Evolutionary conservation across 768 basidiomycete species (phyloP), one percentile per base, ranked within the genome.

Genomic region (Boletus huronensis): DNA sequence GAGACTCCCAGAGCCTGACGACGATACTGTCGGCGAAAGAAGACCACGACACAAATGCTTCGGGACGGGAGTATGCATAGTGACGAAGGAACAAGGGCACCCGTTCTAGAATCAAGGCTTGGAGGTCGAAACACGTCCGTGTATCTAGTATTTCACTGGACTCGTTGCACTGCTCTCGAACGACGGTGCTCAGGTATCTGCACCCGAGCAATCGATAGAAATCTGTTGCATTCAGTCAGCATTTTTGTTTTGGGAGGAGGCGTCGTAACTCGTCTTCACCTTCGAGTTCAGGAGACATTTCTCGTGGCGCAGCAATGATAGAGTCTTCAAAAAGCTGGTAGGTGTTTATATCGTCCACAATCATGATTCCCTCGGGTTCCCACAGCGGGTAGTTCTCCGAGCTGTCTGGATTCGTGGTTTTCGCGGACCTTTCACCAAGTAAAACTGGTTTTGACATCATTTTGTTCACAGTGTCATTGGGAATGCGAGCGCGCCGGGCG

Each of bases 281-380:
- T 83, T 97, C 94, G 11, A 98, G 81, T 82, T 97, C 93, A 9
- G 94, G 75, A 6, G 88, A 75, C 62, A 95, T 91, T 67, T 97
- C 93, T 65, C 93, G 88, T 1, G 90, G 88, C 16, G 32, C 14
- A 5, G 88, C 89, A 60, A 84, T 87, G 6, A 95, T 72, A 1
- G 77, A 76, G 36, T 85, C 82, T 4, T 83, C 83, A 64, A 95
- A 95, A 13, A 85, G 75, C 55, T 88, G 84, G 61, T 85, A 82
- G 7, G 84, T 74, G 43, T 87, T 85, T 4, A 83, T 83, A 64
- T 96, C 91, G 65, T 98, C 91, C 8, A 88, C 87, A 41, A 96
- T 79, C 23, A 90, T 80, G 14, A 93, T 83, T 59, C 89, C 79
- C 44, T 76, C 75, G 1, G 91, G 81, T 52, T 72, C 73, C 55